Evolutionary conservation across 2,329 filamentous ascomycete genomes (phyloP).

Genomic region (Westerdykella aurantiaca): DNA sequence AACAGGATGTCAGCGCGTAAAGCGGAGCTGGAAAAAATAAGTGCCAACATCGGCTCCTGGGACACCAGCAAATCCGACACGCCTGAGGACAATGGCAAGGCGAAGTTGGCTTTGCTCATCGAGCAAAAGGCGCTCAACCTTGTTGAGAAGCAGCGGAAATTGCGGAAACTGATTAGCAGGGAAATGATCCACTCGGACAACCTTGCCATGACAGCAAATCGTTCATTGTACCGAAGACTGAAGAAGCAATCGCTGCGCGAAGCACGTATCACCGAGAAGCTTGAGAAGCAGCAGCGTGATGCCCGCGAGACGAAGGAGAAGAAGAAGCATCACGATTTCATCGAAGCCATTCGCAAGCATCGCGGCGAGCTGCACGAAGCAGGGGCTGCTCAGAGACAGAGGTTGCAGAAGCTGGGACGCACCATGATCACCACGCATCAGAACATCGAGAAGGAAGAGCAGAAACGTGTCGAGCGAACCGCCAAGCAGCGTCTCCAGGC

Average conservation of each 20-base stretch:
- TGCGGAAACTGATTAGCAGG: constrained; percentile 80
- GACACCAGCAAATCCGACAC: constrained; percentile 67
- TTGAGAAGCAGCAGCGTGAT: constrained; percentile 97
- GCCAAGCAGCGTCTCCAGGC: constrained; percentile 99
- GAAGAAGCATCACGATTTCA: constrained; percentile 92
- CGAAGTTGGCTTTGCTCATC: constrained; percentile 86
- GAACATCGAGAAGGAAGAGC: constrained; percentile 98
- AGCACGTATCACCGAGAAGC: constrained; percentile 94
- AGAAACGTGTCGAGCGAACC: constrained; percentile 94
- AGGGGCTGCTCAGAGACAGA: constrained; percentile 61
- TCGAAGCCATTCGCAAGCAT: constrained; percentile 80
- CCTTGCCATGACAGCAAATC: constrained; percentile 93
- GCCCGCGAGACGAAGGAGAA: constrained; percentile 93
- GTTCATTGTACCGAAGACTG: constrained; percentile 81
- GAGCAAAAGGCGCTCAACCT: constrained; percentile 89
- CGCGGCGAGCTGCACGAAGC: constrained; percentile 68
- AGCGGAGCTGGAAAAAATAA: constrained; percentile 73
- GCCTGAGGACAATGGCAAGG: constrained; percentile 62
- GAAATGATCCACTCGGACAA: constrained; percentile 96
- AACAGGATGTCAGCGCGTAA: constrained; percentile 85
- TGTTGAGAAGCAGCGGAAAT: constrained; percentile 78
- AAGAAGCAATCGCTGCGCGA: constrained; percentile 97
- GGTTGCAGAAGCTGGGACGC: constrained; percentile 79
- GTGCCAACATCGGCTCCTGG: constrained; percentile 82
- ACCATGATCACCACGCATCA: constrained; percentile 87